Conservation (phyloP, 2,329 filamentous ascomycete genomes). For the Cladosporium velox region DNA sequence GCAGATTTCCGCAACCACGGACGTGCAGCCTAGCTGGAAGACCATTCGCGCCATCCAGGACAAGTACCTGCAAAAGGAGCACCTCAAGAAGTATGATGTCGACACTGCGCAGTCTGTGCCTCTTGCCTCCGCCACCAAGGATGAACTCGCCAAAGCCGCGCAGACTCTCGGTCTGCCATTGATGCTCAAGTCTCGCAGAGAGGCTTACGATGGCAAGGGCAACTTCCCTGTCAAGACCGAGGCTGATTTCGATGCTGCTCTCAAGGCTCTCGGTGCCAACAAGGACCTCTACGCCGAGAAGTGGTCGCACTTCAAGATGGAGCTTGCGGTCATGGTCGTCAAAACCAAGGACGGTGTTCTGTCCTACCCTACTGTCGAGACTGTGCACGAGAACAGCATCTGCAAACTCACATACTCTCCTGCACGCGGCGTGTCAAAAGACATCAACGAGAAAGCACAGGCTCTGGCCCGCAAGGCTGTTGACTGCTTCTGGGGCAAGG, state of each 20-base stretch:
- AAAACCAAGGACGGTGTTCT: constrained; percentile 75
- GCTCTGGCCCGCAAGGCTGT: constrained; percentile 78
- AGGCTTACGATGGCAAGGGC: constrained; percentile 88
- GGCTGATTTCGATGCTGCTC: constrained; percentile 64
- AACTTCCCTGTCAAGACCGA: constrained; percentile 66
- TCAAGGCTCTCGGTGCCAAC: constrained; percentile 65
- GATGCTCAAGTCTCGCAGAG: constrained; percentile 89
- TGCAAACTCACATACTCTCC: constrained; percentile 92
- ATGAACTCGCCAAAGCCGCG: constrained; percentile 65
- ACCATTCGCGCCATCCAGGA: constrained; percentile 90
- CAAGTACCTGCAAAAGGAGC: constrained; percentile 87
- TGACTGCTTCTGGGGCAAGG: constrained; percentile 77
- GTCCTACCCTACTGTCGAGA: constrained; percentile 89
- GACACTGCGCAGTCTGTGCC: constrained; percentile 71
- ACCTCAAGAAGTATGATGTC: constrained; percentile 68
- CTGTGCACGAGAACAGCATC: constrained; percentile 90
- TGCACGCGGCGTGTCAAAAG: constrained; percentile 66
- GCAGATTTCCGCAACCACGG: constrained; percentile 69
- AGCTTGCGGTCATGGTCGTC: constrained; percentile 92
- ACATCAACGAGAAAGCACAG: constrained; percentile 66
- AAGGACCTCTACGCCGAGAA: constrained; percentile 84
- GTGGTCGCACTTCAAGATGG: constrained; percentile 81
- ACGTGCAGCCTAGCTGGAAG: constrained; percentile 76
- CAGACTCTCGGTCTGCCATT: constrained; percentile 74
- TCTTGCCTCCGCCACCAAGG: constrained; percentile 60